Evolutionary conservation across 2,329 filamentous ascomycete genomes (phyloP).

Genomic region (Botryosphaeria dothidea): DNA sequence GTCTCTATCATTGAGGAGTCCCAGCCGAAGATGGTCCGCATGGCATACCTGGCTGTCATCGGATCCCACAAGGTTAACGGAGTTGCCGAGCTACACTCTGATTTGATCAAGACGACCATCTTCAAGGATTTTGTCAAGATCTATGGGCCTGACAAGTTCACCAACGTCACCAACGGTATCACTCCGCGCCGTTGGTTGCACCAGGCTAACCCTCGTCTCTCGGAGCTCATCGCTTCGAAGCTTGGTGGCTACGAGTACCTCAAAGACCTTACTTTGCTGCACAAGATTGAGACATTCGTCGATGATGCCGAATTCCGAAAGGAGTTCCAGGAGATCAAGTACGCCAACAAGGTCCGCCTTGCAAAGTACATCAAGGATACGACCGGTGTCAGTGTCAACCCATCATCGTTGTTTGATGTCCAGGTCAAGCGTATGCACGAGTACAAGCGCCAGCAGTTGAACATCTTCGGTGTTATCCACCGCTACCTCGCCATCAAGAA

Average conservation of each 20-base stretch:
- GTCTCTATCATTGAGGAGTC: conserved; percentile 99
- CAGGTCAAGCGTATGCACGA: conserved; percentile 99
- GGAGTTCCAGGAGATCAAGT: conserved; percentile 96
- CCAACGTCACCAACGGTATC: conserved; percentile 97
- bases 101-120: conserved; percentile 98
- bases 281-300: conserved; percentile 79
- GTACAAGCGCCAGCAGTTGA: conserved; percentile 98
- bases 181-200: conserved; percentile 95
- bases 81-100: conserved; percentile 95
- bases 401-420: conserved; percentile 86
- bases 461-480: conserved; percentile 97
- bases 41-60: conserved; percentile 93
- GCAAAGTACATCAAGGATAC: conserved; percentile 87
- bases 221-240: conserved; percentile 89
- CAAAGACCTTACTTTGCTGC: conserved; percentile 84
- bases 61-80: conserved; percentile 99
- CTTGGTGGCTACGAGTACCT: conserved; percentile 80
- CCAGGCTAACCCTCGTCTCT: conserved; percentile 92
- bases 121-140: conserved; percentile 98
- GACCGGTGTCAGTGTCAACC: conserved; percentile 80
- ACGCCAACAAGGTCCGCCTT: conserved; percentile 88
- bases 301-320: conserved; percentile 89
- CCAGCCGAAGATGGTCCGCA: conserved; percentile 95
- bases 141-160: conserved; percentile 96
- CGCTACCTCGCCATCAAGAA: conserved; percentile 88